Base-by-base conservation (phyloP, 2,329 filamentous ascomycete species). In the Neurospora sp. region DNA sequence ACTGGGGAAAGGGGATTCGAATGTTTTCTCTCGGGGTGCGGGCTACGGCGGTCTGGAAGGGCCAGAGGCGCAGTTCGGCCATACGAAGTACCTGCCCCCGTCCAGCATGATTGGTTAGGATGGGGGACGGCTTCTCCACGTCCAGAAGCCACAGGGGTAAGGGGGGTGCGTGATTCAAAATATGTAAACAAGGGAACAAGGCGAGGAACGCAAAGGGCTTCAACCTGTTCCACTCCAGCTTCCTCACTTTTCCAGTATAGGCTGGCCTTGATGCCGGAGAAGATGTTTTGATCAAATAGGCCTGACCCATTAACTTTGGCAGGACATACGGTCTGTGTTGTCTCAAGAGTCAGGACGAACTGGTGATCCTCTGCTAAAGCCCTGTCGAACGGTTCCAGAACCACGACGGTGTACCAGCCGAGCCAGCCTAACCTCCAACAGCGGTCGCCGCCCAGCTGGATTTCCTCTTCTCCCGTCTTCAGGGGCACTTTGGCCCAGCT, bases 81-180 rank as follows among this genome's bases (percentile, higher is more conserved):
- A 74, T 75, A 76, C 74, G 75, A 76, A 70, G 72, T 69, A 67
- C 68, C 69, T 69, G 23, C 66, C 36, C 58, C 66, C 68, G 36
- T 42, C 36, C 67, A 66, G 19, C 67, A 40, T 70, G 70, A 75
- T 75, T 75, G 73, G 74, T 15, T 58, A 38, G 33, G 6, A 38
- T 52, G 68, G 33, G 43, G 66, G 42, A 19, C 66, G 66, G 10
- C 66, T 67, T 67, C 66, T 67, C 52, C 52, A 62, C 52, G 28
- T 17, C 52, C 23, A 62, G 52, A 62, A 62, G 52, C 52, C 52
- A 62, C 43, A 52, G 43, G 43, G 43, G 42, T 19, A 3, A 52
- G 43, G 43, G 43, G 42, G 43, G 7, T 62, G 52, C 66, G 67
- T 70, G 68, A 71, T 74, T 73, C 74, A 74, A 73, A 75, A 74